Evolutionary conservation across 805 yeast genomes (phyloP).

Genomic region (Torulaspora gathmanii): DNA sequence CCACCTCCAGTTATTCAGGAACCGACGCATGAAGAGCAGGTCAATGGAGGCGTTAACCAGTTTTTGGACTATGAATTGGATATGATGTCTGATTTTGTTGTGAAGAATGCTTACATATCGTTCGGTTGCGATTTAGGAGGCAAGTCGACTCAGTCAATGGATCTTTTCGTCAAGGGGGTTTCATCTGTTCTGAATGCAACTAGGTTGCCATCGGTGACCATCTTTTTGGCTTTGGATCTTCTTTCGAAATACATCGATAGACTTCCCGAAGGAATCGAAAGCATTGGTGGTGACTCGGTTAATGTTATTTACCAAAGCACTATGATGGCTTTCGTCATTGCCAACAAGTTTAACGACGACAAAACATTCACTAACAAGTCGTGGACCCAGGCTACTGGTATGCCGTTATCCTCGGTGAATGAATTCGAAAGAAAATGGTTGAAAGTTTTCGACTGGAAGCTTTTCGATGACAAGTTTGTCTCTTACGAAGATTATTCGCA

Average conservation of each 20-base stretch:
- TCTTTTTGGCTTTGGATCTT: constrained; percentile 74
- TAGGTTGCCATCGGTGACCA: constrained; percentile 76
- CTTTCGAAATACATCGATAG: constrained; percentile 56
- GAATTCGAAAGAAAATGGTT: constrained; percentile 69
- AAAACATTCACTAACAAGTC: constrained; percentile 92
- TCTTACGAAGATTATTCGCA: constrained; percentile 25
- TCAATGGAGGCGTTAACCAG: constrained; percentile 69
- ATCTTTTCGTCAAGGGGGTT: constrained; percentile 52
- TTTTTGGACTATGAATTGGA: constrained; percentile 75
- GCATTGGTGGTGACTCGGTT: constrained; percentile 33
- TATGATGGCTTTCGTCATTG: constrained; percentile 68
- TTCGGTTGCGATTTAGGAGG: constrained; percentile 43
- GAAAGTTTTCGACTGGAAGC: constrained; percentile 52
- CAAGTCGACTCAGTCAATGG: constrained; percentile 18
- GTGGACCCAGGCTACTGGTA: constrained; percentile 94
- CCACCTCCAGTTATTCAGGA: constrained; percentile 16
- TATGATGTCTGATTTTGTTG: constrained; percentile 73
- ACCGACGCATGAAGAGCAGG: constrained; percentile 16
- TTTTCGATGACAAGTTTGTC: constrained; percentile 39
- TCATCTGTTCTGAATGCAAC: constrained; percentile 77
- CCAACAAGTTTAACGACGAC: constrained; percentile 94
- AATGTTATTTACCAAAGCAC: constrained; percentile 49
- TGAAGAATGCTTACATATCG: constrained; percentile 68
- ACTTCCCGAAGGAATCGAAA: constrained; percentile 33
- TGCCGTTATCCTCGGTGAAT: constrained; percentile 57